Percentiles rank a stretch among this genome's conserved stretches.
These are phyloP conservation scores for Viola pubescens DNA, from an alignment of 441 rosid genomes.

Conservation along the genomic window DNA sequence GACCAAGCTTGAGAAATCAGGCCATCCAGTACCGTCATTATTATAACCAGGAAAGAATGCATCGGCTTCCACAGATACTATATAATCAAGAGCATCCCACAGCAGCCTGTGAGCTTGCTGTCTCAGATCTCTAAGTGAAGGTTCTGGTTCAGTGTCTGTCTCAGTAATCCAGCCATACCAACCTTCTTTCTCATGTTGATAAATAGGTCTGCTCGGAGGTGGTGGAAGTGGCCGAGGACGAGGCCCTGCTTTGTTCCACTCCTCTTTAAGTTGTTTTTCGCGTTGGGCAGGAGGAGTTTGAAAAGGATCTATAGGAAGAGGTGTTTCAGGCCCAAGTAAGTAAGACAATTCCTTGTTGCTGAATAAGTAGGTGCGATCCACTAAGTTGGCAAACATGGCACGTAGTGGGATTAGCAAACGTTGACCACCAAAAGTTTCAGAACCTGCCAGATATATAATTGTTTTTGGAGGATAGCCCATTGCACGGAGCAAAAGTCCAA, in stretches of 20 bases:
- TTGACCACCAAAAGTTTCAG: constrained; percentile 95
- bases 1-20: constrained; percentile 92
- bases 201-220: constrained; percentile 90
- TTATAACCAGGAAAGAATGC: constrained; percentile 86
- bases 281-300: constrained; percentile 51
- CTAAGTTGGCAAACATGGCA: constrained; percentile 75
- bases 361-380: constrained; percentile 75
- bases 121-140: constrained; percentile 66
- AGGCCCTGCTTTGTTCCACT: constrained; percentile 94
- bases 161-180: constrained; percentile 98
- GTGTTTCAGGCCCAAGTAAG: constrained; percentile 76
- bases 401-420: constrained; percentile 86
- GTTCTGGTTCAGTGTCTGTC: constrained; percentile 70
- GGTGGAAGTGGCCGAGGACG: constrained; percentile 99
- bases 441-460: constrained; percentile 85
- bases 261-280: constrained; percentile 63
- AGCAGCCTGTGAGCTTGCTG: constrained; percentile 82
- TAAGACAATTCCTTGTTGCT: constrained; percentile 64
- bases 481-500: constrained; percentile 85
- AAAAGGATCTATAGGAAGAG: constrained; percentile 45
- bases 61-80: constrained; percentile 85
- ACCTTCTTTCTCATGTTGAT: constrained; percentile 94
- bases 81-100: constrained; percentile 96
- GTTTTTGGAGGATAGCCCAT: constrained; percentile 86
- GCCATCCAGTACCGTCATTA: constrained; percentile 83